Conservation (phyloP, 148 eudicot genomes). For the Cornus kousa region DNA sequence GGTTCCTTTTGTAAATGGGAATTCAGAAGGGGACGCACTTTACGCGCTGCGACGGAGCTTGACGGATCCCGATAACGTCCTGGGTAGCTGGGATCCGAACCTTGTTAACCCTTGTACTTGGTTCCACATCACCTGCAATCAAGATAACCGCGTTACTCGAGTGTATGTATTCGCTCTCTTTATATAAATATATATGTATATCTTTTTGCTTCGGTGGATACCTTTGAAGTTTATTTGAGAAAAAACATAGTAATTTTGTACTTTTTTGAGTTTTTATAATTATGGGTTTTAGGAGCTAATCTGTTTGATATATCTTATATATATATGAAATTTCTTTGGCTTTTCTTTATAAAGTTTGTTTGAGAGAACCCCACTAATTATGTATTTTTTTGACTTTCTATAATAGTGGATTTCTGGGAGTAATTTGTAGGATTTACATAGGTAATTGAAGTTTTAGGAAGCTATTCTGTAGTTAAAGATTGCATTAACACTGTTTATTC, state of each 20-base stretch:
- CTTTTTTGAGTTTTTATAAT: no score
- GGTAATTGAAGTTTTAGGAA: not conserved
- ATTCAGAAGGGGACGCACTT: slow-evolving; percentile 82
- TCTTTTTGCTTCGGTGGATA: no score
- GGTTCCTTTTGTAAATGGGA: slow-evolving; percentile 31
- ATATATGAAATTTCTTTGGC: no score
- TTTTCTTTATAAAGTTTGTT: no score
- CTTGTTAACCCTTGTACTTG: slow-evolving; percentile 89
- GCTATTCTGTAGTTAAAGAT: not conserved
- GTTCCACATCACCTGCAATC: slow-evolving; percentile 84
- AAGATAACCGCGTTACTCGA: slow-evolving; percentile 62
- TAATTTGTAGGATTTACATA: no score
- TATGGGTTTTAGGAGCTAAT: no score
- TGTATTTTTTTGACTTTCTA: not conserved
- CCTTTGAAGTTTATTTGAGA: no score
- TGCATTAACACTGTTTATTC: not conserved
- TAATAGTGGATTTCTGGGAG: no score
- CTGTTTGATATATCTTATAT: no score
- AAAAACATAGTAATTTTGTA: no score
- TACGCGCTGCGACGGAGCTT: slow-evolving; percentile 67
- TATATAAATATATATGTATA: not conserved
- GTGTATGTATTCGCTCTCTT: slow-evolving; percentile 37
- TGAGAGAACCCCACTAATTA: no score
- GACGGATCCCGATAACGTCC: slow-evolving; percentile 68
- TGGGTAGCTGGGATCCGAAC: slow-evolving; percentile 82